Percentiles rank a stretch among this genome's conserved stretches.
Conservation (phyloP, 192 early-diverging fungal species). For the Spizellomyces punctatus region DNA sequence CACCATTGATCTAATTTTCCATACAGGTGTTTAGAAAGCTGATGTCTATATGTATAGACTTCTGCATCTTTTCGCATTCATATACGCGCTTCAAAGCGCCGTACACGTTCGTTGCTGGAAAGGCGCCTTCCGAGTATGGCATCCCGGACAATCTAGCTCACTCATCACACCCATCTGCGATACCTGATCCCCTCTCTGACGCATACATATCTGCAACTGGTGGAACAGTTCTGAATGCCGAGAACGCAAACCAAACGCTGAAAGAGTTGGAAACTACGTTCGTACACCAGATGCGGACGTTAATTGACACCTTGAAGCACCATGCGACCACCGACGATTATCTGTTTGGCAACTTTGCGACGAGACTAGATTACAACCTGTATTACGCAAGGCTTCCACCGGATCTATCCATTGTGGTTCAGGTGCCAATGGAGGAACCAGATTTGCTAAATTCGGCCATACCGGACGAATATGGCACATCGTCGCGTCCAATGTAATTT, state of each 20-base stretch:
- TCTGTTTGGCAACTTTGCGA: constrained; percentile 64
- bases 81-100: constrained; percentile 40
- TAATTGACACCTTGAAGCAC: constrained; percentile 80
- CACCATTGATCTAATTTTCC: not conserved
- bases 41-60: constrained; percentile 60
- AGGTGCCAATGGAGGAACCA: constrained; percentile 7
- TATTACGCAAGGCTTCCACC: constrained; percentile 59
- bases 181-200: constrained; percentile 14
- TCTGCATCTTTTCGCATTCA: constrained; percentile 58
- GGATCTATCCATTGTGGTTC: constrained; percentile 30
- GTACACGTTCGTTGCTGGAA: constrained; percentile 15
- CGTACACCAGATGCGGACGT: constrained; percentile 62
- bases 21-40: constrained; percentile 67
- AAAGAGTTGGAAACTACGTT: constrained; percentile 65
- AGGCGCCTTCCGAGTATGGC: constrained; percentile 25
- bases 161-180: constrained; percentile 19
- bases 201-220: constrained; percentile 17
- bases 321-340: constrained; percentile 71
- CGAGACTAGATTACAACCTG: constrained; percentile 74
- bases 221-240: constrained; percentile 19
- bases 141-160: constrained; percentile 8
- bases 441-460: not conserved
- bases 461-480: too few relatives aligned
- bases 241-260: constrained; percentile 50
- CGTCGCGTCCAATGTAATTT: too few relatives aligned